These are phyloP conservation scores for Amanita pseudoporphyria DNA, from an alignment of 768 basidiomycete genomes.

Conservation along the genomic window DNA sequence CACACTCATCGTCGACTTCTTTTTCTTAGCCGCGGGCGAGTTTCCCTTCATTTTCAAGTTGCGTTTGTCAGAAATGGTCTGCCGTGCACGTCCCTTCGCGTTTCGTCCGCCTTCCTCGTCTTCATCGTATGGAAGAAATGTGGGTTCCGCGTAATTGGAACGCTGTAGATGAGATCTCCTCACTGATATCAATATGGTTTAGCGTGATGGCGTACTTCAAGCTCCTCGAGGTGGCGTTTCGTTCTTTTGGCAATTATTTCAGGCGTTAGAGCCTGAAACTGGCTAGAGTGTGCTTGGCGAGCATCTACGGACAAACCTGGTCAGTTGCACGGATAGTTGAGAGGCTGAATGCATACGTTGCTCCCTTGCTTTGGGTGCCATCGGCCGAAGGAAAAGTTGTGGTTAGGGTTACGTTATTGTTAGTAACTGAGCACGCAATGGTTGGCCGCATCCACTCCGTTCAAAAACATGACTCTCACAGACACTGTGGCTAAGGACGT, in stretches of 20 bases:
- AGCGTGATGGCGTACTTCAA: constrained; percentile 45
- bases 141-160: constrained; percentile 67
- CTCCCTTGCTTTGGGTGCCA: constrained; percentile 41
- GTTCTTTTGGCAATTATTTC: constrained; percentile 71
- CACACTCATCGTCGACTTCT: constrained; percentile 76
- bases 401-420: constrained; percentile 6
- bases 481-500: constrained; percentile 25
- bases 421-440: constrained; percentile 2
- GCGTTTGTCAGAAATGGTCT: constrained; percentile 74
- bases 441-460: not conserved
- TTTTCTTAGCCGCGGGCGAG: constrained; percentile 47
- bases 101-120: constrained; percentile 38
- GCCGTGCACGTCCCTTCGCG: constrained; percentile 60
- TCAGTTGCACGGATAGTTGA: not conserved
- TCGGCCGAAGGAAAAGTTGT: constrained; percentile 12
- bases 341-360: constrained; percentile 28
- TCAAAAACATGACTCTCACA: constrained; percentile 22
- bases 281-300: constrained; percentile 37
- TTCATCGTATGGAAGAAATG: constrained; percentile 30
- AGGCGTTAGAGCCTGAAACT: constrained; percentile 36
- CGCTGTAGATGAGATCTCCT: constrained; percentile 32
- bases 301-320: constrained; percentile 25
- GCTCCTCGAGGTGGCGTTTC: constrained; percentile 72
- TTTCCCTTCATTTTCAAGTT: constrained; percentile 38
- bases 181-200: constrained; percentile 6